Evolutionary conservation across 2,329 filamentous ascomycete species (phyloP).

Genomic region (Chaetomium sp.): DNA sequence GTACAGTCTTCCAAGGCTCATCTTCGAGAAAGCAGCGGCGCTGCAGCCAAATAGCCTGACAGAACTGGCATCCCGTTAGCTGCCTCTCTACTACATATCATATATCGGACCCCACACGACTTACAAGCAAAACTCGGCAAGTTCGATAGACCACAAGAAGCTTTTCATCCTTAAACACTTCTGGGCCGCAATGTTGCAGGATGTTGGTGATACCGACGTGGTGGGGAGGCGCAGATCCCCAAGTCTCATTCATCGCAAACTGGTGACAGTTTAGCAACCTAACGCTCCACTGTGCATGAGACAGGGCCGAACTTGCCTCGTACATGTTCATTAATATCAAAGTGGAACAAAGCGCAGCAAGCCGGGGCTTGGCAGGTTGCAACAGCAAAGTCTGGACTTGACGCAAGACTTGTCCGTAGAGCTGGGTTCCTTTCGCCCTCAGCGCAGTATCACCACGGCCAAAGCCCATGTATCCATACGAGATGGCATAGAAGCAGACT

Average conservation of each 20-base stretch:
- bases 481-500: slow-evolving; percentile 9
- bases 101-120: not conserved
- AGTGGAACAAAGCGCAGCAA: slow-evolving; percentile 9
- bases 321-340: slow-evolving; percentile 12
- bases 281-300: not conserved
- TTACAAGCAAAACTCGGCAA: slow-evolving; percentile 12
- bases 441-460: not conserved
- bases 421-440: not conserved
- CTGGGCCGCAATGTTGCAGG: slow-evolving; percentile 12
- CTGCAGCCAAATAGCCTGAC: slow-evolving; percentile 4
- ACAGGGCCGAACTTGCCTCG: slow-evolving; percentile 6
- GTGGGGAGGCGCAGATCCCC: slow-evolving; percentile 10
- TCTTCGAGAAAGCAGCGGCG: slow-evolving; percentile 13
- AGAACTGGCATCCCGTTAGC: not conserved
- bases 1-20: slow-evolving; percentile 8
- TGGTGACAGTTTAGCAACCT: not conserved
- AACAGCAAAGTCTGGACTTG: slow-evolving; percentile 1
- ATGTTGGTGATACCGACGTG: slow-evolving; percentile 13
- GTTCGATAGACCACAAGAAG: slow-evolving; percentile 5
- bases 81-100: not conserved
- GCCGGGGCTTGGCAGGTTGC: not conserved
- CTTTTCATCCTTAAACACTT: not conserved
- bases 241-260: not conserved
- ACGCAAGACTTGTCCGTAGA: slow-evolving; percentile 8
- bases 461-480: not conserved